These are phyloP conservation scores for Colletotrichum melonis DNA, from an alignment of 2,329 filamentous ascomycete genomes.

Conservation along the genomic window DNA sequence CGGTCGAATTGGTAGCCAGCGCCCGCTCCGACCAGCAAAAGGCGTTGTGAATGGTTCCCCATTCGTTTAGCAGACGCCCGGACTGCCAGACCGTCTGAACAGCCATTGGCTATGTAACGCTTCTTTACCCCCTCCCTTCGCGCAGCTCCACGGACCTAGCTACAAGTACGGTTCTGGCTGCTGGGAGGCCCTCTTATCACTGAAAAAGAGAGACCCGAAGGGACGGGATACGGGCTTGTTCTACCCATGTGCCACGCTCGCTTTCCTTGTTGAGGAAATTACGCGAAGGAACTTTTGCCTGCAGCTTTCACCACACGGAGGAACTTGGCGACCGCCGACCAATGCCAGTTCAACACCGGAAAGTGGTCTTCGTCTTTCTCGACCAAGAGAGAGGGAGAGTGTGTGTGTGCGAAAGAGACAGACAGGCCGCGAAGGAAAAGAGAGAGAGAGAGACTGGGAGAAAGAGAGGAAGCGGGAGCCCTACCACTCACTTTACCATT, in stretches of 20 bases:
- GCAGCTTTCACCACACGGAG: slow-evolving; percentile 45
- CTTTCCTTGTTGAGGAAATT: slow-evolving; percentile 50
- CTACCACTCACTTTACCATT: slow-evolving; percentile 27
- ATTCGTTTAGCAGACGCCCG: slow-evolving; percentile 35
- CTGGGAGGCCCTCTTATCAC: slow-evolving; percentile 30
- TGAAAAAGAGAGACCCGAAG: slow-evolving; percentile 19
- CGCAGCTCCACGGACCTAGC: slow-evolving; percentile 32
- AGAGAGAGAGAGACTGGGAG: neutral
- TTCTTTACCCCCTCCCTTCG: slow-evolving; percentile 13
- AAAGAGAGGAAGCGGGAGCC: slow-evolving; percentile 5
- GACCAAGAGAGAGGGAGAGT: neutral
- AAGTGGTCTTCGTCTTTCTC: slow-evolving; percentile 22
- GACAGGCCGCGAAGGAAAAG: neutral
- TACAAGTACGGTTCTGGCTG: slow-evolving; percentile 4
- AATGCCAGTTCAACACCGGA: slow-evolving; percentile 33
- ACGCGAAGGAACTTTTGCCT: slow-evolving; percentile 55
- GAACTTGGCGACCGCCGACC: slow-evolving; percentile 47
- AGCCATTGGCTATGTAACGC: slow-evolving; percentile 33
- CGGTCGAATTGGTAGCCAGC: slow-evolving; percentile 31
- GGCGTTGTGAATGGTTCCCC: slow-evolving; percentile 24
- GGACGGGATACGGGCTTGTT: slow-evolving; percentile 34
- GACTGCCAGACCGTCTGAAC: slow-evolving; percentile 16
- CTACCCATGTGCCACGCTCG: slow-evolving; percentile 42
- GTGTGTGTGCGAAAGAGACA: neutral
- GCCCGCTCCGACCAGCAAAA: slow-evolving; percentile 29